Evolutionary conservation across 2,329 filamentous ascomycete species (phyloP), one percentile per base, ranked within the genome.

Genomic region (Penicillium frequentans): DNA sequence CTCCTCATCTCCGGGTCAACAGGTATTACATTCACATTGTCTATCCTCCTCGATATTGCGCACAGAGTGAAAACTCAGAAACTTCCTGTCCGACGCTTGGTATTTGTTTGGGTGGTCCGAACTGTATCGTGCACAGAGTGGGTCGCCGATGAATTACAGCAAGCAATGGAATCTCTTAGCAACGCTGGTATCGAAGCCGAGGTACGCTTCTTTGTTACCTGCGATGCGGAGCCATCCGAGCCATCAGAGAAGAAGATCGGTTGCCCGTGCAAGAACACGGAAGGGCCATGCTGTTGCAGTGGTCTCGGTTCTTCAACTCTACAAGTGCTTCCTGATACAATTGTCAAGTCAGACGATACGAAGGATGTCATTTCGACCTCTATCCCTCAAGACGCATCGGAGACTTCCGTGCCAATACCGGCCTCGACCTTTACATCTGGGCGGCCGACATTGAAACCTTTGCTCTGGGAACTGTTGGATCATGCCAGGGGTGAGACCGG

Each of bases 21-120:
- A 1, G 56, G 59, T 23, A 48, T 52, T 8, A 61, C 59, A 11
- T 61, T 61, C 45, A 56, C 49, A 10, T 23, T 63, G 16, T 43
- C 59, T 5, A 48, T 59, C 21, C 53, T 63, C 7, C 55, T 59
- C 11, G 59, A 62, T 31, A 43, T 61, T 26, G 57, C 56, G 33
- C 33, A 39, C 0, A 26, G 56, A 23, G 23, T 23, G 8, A 47
- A 49, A 39, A 29, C 21, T 9, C 39, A 50, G 11, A 55, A 27
- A 9, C 47, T 49, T 5, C 61, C 57, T 14, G 33, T 59, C 11
- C 49, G 54, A 14, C 49, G 33, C 23, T n/a, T 56, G 11, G 52
- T 49, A 0, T 60, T 62, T 27, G 44, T 47, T 19, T 62, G 57
- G 59, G 49, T 58, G 4, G 46, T 62, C n/a, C 46, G 53, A 24